Evolutionary conservation across 2,329 filamentous ascomycete species (phyloP), one percentile per base, ranked within the genome.

Genomic region (Lasiodiplodia hormozganensis): DNA sequence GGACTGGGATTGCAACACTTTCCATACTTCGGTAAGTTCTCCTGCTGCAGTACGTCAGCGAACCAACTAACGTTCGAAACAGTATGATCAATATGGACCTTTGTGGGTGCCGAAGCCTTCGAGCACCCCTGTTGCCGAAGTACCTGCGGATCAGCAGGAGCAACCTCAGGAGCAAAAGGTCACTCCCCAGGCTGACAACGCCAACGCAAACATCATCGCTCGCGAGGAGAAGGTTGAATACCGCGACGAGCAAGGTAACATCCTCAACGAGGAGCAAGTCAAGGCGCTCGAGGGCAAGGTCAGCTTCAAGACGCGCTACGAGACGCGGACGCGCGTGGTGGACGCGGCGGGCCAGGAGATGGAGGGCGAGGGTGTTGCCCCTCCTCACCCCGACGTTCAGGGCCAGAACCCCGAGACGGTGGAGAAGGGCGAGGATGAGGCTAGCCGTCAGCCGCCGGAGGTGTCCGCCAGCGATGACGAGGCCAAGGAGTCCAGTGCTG

Each of bases 1-100:
- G 96, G 96, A 99, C 79, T 99, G 95, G 87, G 96, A 99, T 81
- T 99, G 96, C 87, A 97, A 97, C 80, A 94, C 88, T 70, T 99
- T 99, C 84, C 85, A 91, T 74, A 90, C 90, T 72, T 89, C 89
- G 77, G 94, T 97, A 89, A 92, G 92, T 90, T 43, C 16, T 34
- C 38, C 18, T 47, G 3, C 11, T 4, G 6, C 31, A 21, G 11
- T 14, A 8, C 36, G 21, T 7, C 12, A 8, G 1, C 16, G 11
- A 3, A 0, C 56, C 14, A 58, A 43, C 54, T 69, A 43, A 67
- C 65, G 23, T 14, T 21, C 5, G 6, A 21, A 25, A 52, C 25
- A 70, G 68, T 71, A 71, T 68, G 71, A 73, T 49, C 71, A 75
- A 64, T 78, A 79, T 52, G 70, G 68, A 43, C 53, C 60, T 31